Evolutionary conservation across 495 filamentous ascomycete genomes (phyloP), one percentile per base, ranked within the genome.

Genomic region (Tetracladium marchalianum): DNA sequence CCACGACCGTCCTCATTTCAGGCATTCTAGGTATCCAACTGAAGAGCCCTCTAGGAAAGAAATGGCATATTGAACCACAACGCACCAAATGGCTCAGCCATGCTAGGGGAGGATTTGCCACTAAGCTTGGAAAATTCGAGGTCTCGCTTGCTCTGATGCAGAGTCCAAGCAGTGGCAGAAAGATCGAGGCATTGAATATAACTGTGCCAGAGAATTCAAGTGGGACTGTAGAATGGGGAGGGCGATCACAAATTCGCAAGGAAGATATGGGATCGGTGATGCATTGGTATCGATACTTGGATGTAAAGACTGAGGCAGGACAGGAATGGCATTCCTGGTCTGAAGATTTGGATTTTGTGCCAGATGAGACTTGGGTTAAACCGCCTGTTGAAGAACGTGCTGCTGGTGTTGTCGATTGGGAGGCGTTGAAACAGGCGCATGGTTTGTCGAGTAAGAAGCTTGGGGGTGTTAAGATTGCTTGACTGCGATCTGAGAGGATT

Each of bases 91-190:
- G 60, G 57, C 52, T 83, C 35, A 65, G 57, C 39, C 64, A 58
- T 42, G 76, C 66, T 0, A 61, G 72, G 50, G 77, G 72, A 13
- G 79, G 78, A 1, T 81, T 81, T 50, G 65, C 67, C 10, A 78
- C 74, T 0, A 55, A 57, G 9, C 56, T 77, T 18, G 78, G 78
- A 2, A 66, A 58, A 42, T 80, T 76, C 53, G 59, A 71, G 27
- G 73, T 66, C 35, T 47, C 44, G 31, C 17, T 52, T 13, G n/a
- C 31, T 1, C 50, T 62, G 0, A 52, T 61, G 54, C 53, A 57
- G 35, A 46, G 41, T 35, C 15, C 45, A 12, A 35, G 35, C 5
- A 50, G 34, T 18, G 50, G 49, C 0, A 15, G 38, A 36, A 58
- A 47, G 58, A 61, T 66, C 43, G 56, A 58, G 39, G 66, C 62